Percentiles rank a stretch among this genome's conserved stretches.
phyloP scores from a whole-genome alignment of 495 filamentous ascomycete genomes.

The Podospora conica region DNA sequence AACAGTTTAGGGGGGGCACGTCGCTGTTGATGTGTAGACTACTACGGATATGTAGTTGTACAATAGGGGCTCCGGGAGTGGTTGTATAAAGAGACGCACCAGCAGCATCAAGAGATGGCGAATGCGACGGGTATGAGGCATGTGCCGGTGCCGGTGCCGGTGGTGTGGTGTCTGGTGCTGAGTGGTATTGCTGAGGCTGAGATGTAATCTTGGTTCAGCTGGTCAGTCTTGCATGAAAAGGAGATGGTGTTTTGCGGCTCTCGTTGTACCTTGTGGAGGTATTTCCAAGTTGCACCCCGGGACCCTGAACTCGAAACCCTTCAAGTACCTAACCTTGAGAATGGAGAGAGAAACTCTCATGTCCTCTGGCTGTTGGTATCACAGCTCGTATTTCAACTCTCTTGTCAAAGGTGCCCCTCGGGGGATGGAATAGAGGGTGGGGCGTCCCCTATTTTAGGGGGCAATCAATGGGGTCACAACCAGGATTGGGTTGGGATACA shows the following conservation, averaged over 20 bases:
- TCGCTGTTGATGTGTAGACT: constrained; percentile 17
- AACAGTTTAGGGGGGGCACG: neutral
- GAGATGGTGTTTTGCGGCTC: neutral
- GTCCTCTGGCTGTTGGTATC: neutral
- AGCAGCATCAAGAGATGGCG: neutral
- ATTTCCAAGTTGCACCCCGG: neutral
- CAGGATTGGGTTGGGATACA: constrained; percentile 8
- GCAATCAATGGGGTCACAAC: neutral
- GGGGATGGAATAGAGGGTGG: neutral
- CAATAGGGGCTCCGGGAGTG: constrained; percentile 5
- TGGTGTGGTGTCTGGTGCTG: neutral
- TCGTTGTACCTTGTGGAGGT: neutral
- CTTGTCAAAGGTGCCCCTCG: neutral
- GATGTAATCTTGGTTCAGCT: neutral
- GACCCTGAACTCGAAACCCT: too few species aligned
- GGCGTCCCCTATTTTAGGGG: neutral
- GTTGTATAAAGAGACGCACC: neutral
- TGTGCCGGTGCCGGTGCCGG: neutral
- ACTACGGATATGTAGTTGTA: too few species aligned
- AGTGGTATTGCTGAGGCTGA: neutral
- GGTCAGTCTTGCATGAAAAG: neutral
- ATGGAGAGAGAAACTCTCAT: neutral
- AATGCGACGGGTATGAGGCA: neutral
- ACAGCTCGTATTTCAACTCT: neutral
- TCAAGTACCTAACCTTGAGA: too few species aligned